phyloP scores from a whole-genome alignment of 1,284 basidiomycete genomes.

The Pseudozyma tsukubaensis region DNA sequence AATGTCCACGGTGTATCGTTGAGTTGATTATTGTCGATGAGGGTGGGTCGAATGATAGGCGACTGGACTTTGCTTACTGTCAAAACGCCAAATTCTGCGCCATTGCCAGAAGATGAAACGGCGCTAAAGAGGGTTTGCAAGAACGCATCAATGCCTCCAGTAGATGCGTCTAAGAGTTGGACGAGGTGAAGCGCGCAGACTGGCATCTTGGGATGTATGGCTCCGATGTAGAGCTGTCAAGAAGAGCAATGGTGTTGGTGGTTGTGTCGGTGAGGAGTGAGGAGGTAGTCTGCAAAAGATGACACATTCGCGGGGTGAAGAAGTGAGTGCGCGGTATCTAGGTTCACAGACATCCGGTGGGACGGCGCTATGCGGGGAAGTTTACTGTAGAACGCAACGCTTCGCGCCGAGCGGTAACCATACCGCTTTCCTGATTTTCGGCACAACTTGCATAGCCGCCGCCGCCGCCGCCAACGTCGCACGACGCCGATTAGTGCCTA shows the following conservation, averaged over 20 bases:
- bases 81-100: slow-evolving; percentile 15
- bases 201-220: slow-evolving; percentile 21
- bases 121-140: slow-evolving; percentile 13
- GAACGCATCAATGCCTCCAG: slow-evolving; percentile 16
- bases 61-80: slow-evolving; percentile 27
- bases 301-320: too few relatives aligned
- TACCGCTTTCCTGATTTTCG: too few relatives aligned
- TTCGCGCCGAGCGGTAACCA: too few relatives aligned
- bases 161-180: slow-evolving; percentile 20
- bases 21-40: slow-evolving; percentile 34
- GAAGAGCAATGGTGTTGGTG: background rate
- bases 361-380: too few relatives aligned
- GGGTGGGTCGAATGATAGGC: slow-evolving; percentile 37
- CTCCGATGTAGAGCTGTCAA: background rate
- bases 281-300: background rate
- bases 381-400: too few relatives aligned
- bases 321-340: too few relatives aligned
- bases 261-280: background rate
- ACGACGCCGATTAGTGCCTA: too few relatives aligned
- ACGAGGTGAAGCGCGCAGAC: slow-evolving; percentile 40
- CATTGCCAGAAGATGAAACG: background rate
- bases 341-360: too few relatives aligned
- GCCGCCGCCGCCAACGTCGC: too few relatives aligned
- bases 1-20: slow-evolving; percentile 43
- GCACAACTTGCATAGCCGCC: too few relatives aligned